Evolutionary conservation across 23 red algal species (phyloP), one percentile per base, ranked within the genome.

Genomic region (Pyropia haitanensis): DNA sequence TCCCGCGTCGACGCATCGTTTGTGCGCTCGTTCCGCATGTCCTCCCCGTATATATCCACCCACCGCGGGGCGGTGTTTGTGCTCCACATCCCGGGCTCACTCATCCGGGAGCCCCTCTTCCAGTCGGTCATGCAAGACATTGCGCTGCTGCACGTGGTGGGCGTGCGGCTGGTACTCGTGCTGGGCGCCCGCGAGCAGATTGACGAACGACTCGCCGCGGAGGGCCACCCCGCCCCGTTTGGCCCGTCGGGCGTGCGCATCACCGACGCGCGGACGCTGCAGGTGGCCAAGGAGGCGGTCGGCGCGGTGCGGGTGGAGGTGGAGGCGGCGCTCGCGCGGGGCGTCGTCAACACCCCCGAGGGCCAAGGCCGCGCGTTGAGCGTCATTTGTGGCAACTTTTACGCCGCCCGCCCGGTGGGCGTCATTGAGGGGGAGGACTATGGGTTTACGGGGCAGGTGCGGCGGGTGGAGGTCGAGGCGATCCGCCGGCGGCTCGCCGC

Each of bases 341-440:
- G 93, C 17, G 64, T 84, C 27, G 77, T 64, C 34, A 97, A 90
- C 34, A 90, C 78, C 56, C 83, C 84, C 1, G 48, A 53, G 39
- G 29, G 56, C 22, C 68, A 67, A 18, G 74, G 53, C 30, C 64
- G 58, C 31, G 53, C 71, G 23, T 73, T 88, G 27, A 82, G 73
- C 49, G 73, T 90, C 52, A 79, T 97, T 12, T 81, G 72, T 15
- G 84, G 85, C 25, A 97, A 85, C 56, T 97, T 97, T 73, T 97
- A 72, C 75, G 73, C 93, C 22, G 93, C 93, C 19, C 85, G 87
- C 24, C 93, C 93, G 28, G 64, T 90, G 30, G 93, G 93, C 0
- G 82, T 97, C 55, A 82, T 97, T 58, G 62, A 90, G 19, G 93
- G 93, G 24, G 61, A 88, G 21, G 93, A 97, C 76, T 97, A 79